A percentile compares a stretch with the other conserved stretches of the same genome.
These are phyloP conservation scores for Helenozyma baotianmanensis DNA, from an alignment of 805 yeast genomes.

Conservation along the genomic window DNA sequence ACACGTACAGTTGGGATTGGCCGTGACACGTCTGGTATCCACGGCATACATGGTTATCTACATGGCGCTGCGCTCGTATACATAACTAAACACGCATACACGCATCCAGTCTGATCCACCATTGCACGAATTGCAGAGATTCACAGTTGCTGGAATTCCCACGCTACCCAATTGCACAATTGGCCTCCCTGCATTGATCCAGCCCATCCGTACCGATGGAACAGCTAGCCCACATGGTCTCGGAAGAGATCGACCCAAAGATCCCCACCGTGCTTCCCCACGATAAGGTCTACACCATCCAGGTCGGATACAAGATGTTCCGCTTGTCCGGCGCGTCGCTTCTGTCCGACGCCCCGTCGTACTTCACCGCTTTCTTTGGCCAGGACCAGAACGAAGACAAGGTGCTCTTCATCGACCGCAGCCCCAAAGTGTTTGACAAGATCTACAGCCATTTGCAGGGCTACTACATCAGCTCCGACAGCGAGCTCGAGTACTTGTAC, in stretches of 20 bases:
- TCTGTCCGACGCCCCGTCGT: slow-evolving; percentile 83
- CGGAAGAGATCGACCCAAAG: slow-evolving; percentile 31
- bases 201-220: no score
- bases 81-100: no score
- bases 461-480: slow-evolving; percentile 56
- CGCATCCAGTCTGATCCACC: no score
- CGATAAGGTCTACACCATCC: slow-evolving; percentile 62
- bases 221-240: no score
- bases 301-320: slow-evolving; percentile 62
- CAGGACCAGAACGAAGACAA: slow-evolving; percentile 34
- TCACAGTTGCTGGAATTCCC: no score
- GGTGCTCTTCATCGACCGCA: slow-evolving; percentile 66
- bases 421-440: slow-evolving; percentile 60
- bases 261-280: slow-evolving; percentile 61
- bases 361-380: slow-evolving; percentile 69
- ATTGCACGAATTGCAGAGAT: no score
- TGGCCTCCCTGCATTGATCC: no score
- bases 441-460: slow-evolving; percentile 79
- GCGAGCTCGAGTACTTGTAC: slow-evolving; percentile 58
- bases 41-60: no score
- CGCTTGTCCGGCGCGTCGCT: slow-evolving; percentile 78
- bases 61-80: no score
- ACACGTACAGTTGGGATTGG: no score
- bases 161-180: no score
- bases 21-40: no score